Percentiles rank a stretch among this genome's conserved stretches.
Conservation (phyloP, 1,139 yeast genomes). For the Kodamaea derodonti region DNA sequence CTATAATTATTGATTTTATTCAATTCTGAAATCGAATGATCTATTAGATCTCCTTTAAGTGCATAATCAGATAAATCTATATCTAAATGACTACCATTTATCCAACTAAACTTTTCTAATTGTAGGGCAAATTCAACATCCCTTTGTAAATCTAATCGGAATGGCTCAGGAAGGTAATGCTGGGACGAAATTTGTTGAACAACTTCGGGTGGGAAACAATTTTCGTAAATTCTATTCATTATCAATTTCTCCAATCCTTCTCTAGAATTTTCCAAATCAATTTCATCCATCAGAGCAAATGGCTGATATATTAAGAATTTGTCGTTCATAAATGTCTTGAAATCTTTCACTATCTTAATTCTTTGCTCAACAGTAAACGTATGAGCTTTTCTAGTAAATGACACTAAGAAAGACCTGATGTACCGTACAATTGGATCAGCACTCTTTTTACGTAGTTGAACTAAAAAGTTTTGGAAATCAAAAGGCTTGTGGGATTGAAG, state of each 20-base stretch:
- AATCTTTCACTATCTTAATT: slow-evolving; percentile 69
- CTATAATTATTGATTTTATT: slow-evolving; percentile 75
- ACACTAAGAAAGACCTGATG: slow-evolving; percentile 72
- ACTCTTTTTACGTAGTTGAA: slow-evolving; percentile 63
- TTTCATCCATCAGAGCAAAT: slow-evolving; percentile 60
- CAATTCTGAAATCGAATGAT: slow-evolving; percentile 68
- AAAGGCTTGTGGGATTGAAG: slow-evolving; percentile 52
- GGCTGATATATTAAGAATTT: slow-evolving; percentile 71
- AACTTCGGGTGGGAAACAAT: slow-evolving; percentile 79
- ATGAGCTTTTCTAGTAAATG: slow-evolving; percentile 60
- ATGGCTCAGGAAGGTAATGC: slow-evolving; percentile 38
- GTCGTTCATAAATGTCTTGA: slow-evolving; percentile 63
- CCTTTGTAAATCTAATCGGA: slow-evolving; percentile 53
- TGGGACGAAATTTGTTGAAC: slow-evolving; percentile 27
- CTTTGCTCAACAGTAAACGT: slow-evolving; percentile 75
- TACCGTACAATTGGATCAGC: slow-evolving; percentile 92
- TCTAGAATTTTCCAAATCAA: slow-evolving; percentile 63
- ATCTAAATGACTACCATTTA: slow-evolving; percentile 78
- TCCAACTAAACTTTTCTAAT: slow-evolving; percentile 67
- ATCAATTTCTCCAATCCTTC: slow-evolving; percentile 92
- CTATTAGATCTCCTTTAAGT: slow-evolving; percentile 42
- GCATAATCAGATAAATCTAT: slow-evolving; percentile 41
- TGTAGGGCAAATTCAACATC: slow-evolving; percentile 59
- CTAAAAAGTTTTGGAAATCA: slow-evolving; percentile 79
- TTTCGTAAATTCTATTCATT: slow-evolving; percentile 79